Conservation (phyloP, 2,329 filamentous ascomycete genomes). For the Penicillium sp. region DNA sequence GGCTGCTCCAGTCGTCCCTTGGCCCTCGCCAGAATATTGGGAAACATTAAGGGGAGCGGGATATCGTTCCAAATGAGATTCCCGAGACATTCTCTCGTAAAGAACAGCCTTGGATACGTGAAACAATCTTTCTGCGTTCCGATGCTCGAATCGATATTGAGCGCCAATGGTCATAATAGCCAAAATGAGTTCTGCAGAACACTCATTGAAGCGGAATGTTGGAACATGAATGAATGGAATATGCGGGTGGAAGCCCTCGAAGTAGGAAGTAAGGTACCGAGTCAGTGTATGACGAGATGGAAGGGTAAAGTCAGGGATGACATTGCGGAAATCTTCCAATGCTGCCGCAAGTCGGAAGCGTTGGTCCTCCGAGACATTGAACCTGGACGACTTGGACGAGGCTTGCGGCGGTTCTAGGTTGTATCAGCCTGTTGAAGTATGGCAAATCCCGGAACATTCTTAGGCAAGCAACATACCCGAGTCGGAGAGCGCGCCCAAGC, state of each 20-base stretch:
- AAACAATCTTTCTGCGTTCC: constrained; percentile 46
- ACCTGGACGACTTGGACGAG: constrained; percentile 24
- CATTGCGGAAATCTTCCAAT: constrained; percentile 36
- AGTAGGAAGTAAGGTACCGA: constrained; percentile 70
- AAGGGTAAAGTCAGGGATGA: constrained; percentile 60
- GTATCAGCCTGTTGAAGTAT: background rate
- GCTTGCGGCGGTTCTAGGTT: constrained; percentile 34
- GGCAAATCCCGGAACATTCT: background rate
- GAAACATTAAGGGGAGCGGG: constrained; percentile 24
- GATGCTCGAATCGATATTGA: constrained; percentile 54
- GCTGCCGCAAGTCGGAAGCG: constrained; percentile 36
- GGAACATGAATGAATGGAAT: constrained; percentile 69
- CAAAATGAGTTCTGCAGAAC: constrained; percentile 69
- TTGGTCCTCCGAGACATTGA: constrained; percentile 37
- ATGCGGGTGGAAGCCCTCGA: constrained; percentile 66
- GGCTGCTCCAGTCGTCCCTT: constrained; percentile 18
- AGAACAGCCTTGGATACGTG: constrained; percentile 65
- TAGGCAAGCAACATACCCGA: constrained; percentile 27
- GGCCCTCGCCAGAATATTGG: constrained; percentile 20
- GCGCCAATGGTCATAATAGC: constrained; percentile 66
- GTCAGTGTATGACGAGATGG: constrained; percentile 71
- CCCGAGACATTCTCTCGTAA: constrained; percentile 58
- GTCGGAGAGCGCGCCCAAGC: constrained; percentile 37
- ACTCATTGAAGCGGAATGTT: constrained; percentile 65
- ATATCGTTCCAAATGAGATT: constrained; percentile 27